phyloP scores from a whole-genome alignment of 2,329 filamentous ascomycete species.

The Xylaria sp. region DNA sequence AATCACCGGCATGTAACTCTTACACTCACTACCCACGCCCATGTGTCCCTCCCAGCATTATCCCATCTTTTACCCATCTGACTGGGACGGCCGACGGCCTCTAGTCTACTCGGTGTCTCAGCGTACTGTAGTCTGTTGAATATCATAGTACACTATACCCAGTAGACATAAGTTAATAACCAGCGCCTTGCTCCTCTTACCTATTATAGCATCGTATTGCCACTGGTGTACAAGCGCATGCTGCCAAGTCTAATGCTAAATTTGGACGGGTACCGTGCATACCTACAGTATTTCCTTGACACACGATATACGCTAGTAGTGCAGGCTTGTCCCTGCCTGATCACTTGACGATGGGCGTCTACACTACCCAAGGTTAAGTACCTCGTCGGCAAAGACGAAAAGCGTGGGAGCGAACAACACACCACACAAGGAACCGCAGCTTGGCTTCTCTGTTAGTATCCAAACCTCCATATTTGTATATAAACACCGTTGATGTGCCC shows the following conservation, averaged over 20 bases:
- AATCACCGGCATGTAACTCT: neutral
- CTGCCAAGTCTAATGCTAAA: slow-evolving; percentile 21
- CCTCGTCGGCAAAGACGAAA: neutral
- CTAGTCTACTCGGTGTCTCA: too few relatives aligned
- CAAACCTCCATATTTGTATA: neutral
- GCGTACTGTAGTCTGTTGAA: too few relatives aligned
- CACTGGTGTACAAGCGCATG: neutral
- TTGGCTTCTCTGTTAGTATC: neutral
- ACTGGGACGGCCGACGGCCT: too few relatives aligned
- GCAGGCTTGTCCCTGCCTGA: neutral
- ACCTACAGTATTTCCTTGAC: neutral
- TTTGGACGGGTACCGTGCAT: slow-evolving; percentile 15
- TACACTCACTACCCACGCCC: neutral
- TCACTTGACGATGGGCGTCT: neutral
- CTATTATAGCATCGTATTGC: neutral
- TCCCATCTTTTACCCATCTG: neutral
- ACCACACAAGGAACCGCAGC: neutral
- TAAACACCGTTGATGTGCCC: neutral
- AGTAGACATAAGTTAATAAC: too few relatives aligned
- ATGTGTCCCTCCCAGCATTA: neutral
- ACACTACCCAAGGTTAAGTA: neutral
- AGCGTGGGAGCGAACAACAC: neutral
- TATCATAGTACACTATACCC: too few relatives aligned
- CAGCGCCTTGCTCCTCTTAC: neutral
- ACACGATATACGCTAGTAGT: too few relatives aligned